These are phyloP conservation scores for Epipyxis sp. DNA, from an alignment of 108 stramenopile genomes.

Conservation along the genomic window DNA sequence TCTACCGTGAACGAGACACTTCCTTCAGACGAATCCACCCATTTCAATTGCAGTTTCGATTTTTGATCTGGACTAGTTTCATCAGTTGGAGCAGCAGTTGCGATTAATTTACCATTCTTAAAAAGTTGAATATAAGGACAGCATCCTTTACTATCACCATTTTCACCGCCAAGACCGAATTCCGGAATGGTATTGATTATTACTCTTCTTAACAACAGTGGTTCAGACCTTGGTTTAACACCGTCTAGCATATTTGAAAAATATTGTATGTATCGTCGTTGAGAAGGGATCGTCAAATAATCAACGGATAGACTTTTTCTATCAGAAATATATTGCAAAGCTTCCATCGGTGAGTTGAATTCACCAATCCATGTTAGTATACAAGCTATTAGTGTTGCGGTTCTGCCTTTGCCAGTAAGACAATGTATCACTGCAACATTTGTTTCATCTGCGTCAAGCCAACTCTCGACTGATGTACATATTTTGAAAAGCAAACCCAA, in stretches of 20 bases:
- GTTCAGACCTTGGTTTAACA: slow-evolving; percentile 70
- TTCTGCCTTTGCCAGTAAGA: slow-evolving; percentile 87
- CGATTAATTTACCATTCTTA: slow-evolving; percentile 78
- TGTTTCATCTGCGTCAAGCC: slow-evolving; percentile 80
- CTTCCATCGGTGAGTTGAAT: slow-evolving; percentile 65
- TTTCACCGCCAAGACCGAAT: slow-evolving; percentile 41
- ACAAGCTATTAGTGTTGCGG: slow-evolving; percentile 77
- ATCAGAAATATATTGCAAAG: slow-evolving; percentile 77
- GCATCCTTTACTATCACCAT: slow-evolving; percentile 66
- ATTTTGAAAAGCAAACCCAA: slow-evolving; percentile 84
- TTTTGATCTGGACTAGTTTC: neutral
- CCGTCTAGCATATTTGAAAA: slow-evolving; percentile 84
- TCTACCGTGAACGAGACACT: slow-evolving; percentile 68
- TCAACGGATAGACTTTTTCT: slow-evolving; percentile 61
- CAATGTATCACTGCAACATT: slow-evolving; percentile 90
- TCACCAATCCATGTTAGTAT: slow-evolving; percentile 90
- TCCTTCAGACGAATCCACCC: slow-evolving; percentile 60
- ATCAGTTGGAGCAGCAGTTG: slow-evolving; percentile 45
- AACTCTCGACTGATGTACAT: slow-evolving; percentile 77
- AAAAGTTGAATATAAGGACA: slow-evolving; percentile 92
- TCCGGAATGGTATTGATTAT: slow-evolving; percentile 86
- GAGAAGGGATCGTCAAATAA: slow-evolving; percentile 84
- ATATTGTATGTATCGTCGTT: slow-evolving; percentile 81
- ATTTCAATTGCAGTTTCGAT: slow-evolving; percentile 45
- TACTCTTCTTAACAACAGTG: slow-evolving; percentile 76